Percentiles rank a stretch among this genome's conserved stretches.
phyloP scores from a whole-genome alignment of 768 basidiomycete species.

The Mycena epipterygia region DNA sequence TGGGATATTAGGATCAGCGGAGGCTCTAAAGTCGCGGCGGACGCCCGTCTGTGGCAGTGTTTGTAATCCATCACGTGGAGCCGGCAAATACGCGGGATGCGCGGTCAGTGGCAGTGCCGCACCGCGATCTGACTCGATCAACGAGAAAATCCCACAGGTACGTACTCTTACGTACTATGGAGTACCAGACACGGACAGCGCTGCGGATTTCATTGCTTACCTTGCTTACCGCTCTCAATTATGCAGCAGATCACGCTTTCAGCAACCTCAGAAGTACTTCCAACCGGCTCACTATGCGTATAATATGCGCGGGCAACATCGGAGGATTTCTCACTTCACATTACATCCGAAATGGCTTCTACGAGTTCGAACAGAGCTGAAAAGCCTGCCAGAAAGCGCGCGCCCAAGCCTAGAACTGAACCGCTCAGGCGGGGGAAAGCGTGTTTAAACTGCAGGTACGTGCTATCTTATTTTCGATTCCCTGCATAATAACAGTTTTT shows the following conservation, averaged over 20 bases:
- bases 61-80: neutral
- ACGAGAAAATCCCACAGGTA: too few relatives aligned
- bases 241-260: slow-evolving; percentile 25
- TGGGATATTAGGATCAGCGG: neutral
- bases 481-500: neutral
- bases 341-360: neutral
- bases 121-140: too few relatives aligned
- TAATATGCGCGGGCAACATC: neutral
- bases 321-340: neutral
- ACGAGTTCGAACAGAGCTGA: neutral
- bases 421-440: slow-evolving; percentile 40
- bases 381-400: slow-evolving; percentile 27
- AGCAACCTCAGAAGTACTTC: neutral
- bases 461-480: neutral
- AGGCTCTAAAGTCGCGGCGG: neutral
- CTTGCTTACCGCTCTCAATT: slow-evolving; percentile 1
- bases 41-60: neutral
- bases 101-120: neutral
- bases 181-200: neutral
- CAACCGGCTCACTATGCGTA: neutral
- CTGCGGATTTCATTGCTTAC: neutral
- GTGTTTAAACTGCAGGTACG: slow-evolving; percentile 43
- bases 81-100: neutral
- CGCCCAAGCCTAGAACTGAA: slow-evolving; percentile 36
- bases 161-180: too few relatives aligned